phyloP scores from a whole-genome alignment of 2,329 filamentous ascomycete genomes.

The Nothophoma quercina region DNA sequence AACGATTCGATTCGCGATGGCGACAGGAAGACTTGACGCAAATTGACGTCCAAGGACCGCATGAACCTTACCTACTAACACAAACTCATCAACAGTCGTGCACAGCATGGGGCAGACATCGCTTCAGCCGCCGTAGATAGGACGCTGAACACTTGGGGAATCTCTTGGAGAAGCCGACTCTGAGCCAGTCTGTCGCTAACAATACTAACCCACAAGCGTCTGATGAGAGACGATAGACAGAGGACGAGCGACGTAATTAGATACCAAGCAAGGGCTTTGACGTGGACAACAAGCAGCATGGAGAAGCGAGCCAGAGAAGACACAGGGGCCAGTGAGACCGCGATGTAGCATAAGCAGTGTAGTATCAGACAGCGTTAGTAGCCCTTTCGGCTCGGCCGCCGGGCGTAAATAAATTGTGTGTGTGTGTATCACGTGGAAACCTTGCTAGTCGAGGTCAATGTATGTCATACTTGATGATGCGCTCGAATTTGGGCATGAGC shows the following conservation, averaged over 20 bases:
- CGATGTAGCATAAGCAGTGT: slow-evolving; percentile 13
- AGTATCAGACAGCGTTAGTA: slow-evolving; percentile 15
- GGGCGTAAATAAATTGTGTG: slow-evolving; percentile 16
- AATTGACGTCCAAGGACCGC: neutral
- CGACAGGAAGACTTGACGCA: neutral
- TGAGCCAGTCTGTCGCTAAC: neutral
- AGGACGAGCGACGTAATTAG: neutral
- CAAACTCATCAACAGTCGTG: neutral
- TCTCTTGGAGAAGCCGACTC: neutral
- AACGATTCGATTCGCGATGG: neutral
- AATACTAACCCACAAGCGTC: neutral
- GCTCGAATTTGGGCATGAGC: too few species aligned
- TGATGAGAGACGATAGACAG: neutral
- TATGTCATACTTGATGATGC: too few species aligned
- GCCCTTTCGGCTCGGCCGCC: slow-evolving; percentile 11
- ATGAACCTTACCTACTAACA: neutral
- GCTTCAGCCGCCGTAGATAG: neutral
- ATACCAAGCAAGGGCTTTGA: neutral
- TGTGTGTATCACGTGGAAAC: too few species aligned
- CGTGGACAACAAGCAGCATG: neutral
- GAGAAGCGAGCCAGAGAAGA: slow-evolving; percentile 12
- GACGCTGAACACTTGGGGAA: neutral
- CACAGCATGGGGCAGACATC: neutral
- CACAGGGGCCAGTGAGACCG: slow-evolving; percentile 10
- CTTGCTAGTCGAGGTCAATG: too few species aligned